Base-by-base conservation (phyloP, 345 rosid genomes). In the Trapa bicornis region DNA sequence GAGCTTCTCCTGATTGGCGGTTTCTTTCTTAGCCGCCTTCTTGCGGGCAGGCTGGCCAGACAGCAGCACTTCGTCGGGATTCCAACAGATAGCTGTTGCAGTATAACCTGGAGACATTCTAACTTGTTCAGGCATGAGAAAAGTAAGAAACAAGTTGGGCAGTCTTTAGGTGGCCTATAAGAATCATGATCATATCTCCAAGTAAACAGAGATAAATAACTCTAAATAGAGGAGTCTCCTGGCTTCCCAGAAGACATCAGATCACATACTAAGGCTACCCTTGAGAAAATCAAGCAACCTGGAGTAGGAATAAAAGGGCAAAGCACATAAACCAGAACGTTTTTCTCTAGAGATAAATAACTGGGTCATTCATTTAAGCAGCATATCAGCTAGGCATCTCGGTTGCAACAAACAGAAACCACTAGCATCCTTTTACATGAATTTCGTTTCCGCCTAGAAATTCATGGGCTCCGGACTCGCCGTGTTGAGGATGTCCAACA, bases 381-480 rank as follows among this genome's bases (percentile, higher is more conserved):
- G 12, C 2, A 5, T 32, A 32, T 35, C 0, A 58, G 37, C 37
- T 13, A 45, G 48, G 11, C 48, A 1, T 3, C 1, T 45, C 9
- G 48, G 11, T 41, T 45, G 48, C 48, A 45, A 45, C 11, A 13
- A 13, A 1, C 13, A 11, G 5, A 2, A 45, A 45, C 48, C 11
- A 45, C 48, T 45, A 45, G 48, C 5, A 9, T 13, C 37, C 63
- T 0, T 11, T 1, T 11, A 10, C 37, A 58, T 58, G 12, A 37
- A 58, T 58, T 39, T 16, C 1, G 14, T 13, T 42, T 43, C 62
- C 12, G 33, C 62, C 42, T 71, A 72, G 47, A 70, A 83, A 43
- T 72, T 84, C 99, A 89, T 94, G 41, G 99, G 97, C 69, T 80
- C 91, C 2, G 99, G 97, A n/a, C 87, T 73, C 10, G 90, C 47